Percentiles rank a stretch among this genome's conserved stretches.
Evolutionary conservation across 345 rosid genomes (phyloP).

Genomic region (Euphorbia lathyris): DNA sequence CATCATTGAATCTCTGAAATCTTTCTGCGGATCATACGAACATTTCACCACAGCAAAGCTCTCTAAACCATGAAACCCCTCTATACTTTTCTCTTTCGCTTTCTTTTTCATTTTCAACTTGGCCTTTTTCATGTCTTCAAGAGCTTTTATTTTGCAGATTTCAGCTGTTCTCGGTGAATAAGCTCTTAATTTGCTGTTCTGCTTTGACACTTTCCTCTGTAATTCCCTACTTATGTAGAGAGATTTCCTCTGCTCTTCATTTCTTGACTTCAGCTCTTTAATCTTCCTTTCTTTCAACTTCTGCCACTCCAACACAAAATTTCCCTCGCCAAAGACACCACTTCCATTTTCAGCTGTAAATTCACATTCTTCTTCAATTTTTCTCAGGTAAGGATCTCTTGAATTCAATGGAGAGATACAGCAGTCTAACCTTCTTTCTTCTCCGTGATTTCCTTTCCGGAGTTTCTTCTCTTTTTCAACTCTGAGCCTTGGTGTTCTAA

Average conservation of each 20-base stretch:
- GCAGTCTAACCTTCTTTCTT: slow-evolving; percentile 13
- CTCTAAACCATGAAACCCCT: slow-evolving; percentile 36
- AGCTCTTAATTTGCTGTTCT: slow-evolving; percentile 43
- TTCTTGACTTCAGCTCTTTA: slow-evolving; percentile 44
- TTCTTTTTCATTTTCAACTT: slow-evolving; percentile 46
- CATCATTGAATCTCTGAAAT: slow-evolving; percentile 81
- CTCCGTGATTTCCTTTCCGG: background rate
- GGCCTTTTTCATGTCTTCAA: slow-evolving; percentile 58
- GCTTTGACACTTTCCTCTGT: slow-evolving; percentile 42
- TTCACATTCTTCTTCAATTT: slow-evolving; percentile 27
- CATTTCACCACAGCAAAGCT: slow-evolving; percentile 73
- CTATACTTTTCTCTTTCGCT: slow-evolving; percentile 31
- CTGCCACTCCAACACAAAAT: slow-evolving; percentile 30
- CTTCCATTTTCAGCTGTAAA: slow-evolving; percentile 19
- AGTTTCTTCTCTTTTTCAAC: slow-evolving; percentile 36
- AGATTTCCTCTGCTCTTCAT: slow-evolving; percentile 66
- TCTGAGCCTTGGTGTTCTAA: slow-evolving; percentile 51
- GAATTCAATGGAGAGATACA: slow-evolving; percentile 16
- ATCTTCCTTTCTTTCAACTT: slow-evolving; percentile 44
- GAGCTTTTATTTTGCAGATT: slow-evolving; percentile 56
- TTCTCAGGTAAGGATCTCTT: slow-evolving; percentile 16
- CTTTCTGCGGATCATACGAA: slow-evolving; percentile 67
- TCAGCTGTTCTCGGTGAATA: slow-evolving; percentile 61
- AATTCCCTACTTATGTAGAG: slow-evolving; percentile 52
- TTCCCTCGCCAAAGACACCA: slow-evolving; percentile 11